Evolutionary conservation across 2,329 filamentous ascomycete genomes (phyloP), one percentile per base, ranked within the genome.

Genomic region (Fonsecaea erecta): DNA sequence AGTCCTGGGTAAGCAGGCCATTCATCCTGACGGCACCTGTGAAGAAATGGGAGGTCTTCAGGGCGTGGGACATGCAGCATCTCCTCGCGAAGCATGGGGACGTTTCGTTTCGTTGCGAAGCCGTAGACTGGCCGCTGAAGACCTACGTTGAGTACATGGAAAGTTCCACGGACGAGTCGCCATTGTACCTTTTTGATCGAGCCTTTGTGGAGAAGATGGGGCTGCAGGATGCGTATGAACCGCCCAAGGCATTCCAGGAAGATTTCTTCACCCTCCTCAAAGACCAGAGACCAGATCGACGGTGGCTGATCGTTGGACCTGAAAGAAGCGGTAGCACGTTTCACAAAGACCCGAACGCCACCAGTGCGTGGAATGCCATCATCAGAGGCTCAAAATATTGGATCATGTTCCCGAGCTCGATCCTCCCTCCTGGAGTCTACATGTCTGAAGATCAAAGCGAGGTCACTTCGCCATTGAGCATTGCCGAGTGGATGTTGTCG

Each of bases 271-370:
- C 88, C 53, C 85, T 95, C 7, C 83, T 98, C 0, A 91, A 89
- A 9, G 75, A 84, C 14, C 87, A 96, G 74, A 86, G 94, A 60
- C 94, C 94, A 1, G 93, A 96, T 68, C 89, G 92, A 73, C 88
- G 93, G 66, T 98, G 94, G 95, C 83, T 98, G 67, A 97, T 98
- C 73, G 85, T 97, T 69, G 93, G 94, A 0, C 93, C 94, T 0
- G 87, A 89, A 68, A 84, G 93, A 64, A 96, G 92, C 74, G 94
- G 94, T 32, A 96, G 91, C 70, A 97, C 93, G 3, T 98, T 97
- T 75, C 94, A 98, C 81, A 97, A 97, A 76, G 87, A 89, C 71
- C 87, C 86, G 2, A 88, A 89, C 74, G 86, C 85, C 1, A 88
- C 84, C 18, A 81, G 88, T 72, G 94, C 95, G 0, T 98, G 94